These are phyloP conservation scores for Ophiostoma montium DNA, from an alignment of 2,329 filamentous ascomycete species.

Conservation along the genomic window DNA sequence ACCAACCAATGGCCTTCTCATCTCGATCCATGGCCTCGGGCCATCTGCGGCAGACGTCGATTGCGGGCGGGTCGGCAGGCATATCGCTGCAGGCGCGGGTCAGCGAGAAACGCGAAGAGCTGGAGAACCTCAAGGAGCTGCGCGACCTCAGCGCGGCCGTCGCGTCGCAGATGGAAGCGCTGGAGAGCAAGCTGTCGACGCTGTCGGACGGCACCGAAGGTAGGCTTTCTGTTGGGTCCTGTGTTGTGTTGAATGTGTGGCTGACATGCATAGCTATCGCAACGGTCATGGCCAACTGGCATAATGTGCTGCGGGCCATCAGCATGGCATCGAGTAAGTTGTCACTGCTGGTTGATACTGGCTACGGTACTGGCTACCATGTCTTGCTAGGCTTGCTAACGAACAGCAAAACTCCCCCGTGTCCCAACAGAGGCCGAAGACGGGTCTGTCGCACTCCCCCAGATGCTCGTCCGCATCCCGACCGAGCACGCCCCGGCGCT, in stretches of 20 bases:
- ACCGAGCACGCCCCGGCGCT: conserved; percentile 59
- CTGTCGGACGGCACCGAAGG: conserved; percentile 73
- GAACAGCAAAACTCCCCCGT: conserved; percentile 53
- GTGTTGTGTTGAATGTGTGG: neutral
- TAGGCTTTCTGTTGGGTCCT: conserved; percentile 18
- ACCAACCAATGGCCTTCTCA: conserved; percentile 11
- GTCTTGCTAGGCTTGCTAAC: no score
- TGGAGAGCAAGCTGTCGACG: conserved; percentile 65
- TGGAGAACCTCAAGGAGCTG: conserved; percentile 65
- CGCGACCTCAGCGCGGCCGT: conserved; percentile 66
- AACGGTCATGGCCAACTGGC: conserved; percentile 75
- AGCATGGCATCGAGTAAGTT: conserved; percentile 70
- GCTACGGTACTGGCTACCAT: no score
- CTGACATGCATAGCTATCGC: conserved; percentile 49
- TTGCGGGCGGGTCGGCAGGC: conserved; percentile 27
- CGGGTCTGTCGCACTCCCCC: conserved; percentile 43
- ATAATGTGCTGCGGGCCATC: conserved; percentile 71
- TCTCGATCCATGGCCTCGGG: conserved; percentile 36
- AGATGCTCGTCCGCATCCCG: conserved; percentile 73
- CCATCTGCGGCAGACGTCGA: conserved; percentile 51
- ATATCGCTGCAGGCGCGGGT: conserved; percentile 68
- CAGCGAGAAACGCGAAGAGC: conserved; percentile 72
- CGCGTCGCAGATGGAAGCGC: conserved; percentile 66
- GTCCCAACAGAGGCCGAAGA: conserved; percentile 33
- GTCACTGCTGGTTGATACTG: neutral